Base-by-base conservation (phyloP, 1,284 basidiomycete species). In the Heterobasidion irregulare region DNA sequence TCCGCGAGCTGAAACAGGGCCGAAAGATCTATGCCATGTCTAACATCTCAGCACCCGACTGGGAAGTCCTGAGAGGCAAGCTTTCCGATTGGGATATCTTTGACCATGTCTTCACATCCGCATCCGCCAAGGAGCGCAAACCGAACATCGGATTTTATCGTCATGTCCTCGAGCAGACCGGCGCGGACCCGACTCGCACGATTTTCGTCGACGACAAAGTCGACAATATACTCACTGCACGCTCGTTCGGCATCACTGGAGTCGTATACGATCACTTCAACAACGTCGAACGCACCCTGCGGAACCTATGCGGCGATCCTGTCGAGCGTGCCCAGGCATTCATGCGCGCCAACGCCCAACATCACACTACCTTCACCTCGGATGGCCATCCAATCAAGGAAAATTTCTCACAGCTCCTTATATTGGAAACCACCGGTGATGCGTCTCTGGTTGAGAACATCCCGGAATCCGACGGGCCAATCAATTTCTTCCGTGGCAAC, bases 161-260 rank as follows among this genome's bases (percentile, higher is more conserved):
- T 54, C 70, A 75, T 54, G 80, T 83, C 19, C 62, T 83, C 19
- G 63, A 66, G 18, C 63, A 71, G 43, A 73, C 72, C 8, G 69
- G 70, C 15, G 60, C 72, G 16, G 74, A 80, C 54, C 76, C 80
- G 2, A 58, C 61, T 1, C 65, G 64, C 4, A 71, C 74, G 3
- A 71, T 81, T 16, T 83, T 82, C 59, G 73, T 84, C 16, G 82
- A 83, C 56, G 81, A 83, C 69, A 78, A 79, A 57, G 66, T 72
- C 15, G 81, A 83, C 59, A 83, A 83, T 57, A 76, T 83, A 6
- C 64, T 81, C 10, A 72, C 77, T 2, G 80, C 81, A 6, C 74
- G 76, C 6, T 81, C 80, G 0, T 68, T 82, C 15, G 82, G 82
- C 8, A 70, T 83, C 50, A 70, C 75, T 46, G 79, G 79, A 2